phyloP scores from a whole-genome alignment of 768 basidiomycete species.

The Russula abietina region DNA sequence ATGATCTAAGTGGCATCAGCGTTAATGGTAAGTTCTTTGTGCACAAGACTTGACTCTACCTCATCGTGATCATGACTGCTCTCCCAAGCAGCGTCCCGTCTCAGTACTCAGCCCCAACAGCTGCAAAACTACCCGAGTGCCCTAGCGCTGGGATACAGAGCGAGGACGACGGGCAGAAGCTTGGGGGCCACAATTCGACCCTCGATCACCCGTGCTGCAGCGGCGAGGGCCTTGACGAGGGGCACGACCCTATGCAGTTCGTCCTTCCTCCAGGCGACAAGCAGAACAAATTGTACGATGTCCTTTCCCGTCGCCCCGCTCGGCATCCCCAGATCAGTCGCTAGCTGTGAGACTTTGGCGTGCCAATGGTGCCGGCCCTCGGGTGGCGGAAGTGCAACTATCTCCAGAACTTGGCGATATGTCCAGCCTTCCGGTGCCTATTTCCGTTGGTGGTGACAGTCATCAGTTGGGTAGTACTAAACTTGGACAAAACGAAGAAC shows the following conservation, averaged over 20 bases:
- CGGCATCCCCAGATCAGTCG: neutral
- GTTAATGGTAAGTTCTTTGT: neutral
- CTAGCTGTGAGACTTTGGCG: neutral
- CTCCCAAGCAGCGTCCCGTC: neutral
- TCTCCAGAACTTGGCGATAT: constrained; percentile 3
- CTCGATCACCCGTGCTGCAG: constrained; percentile 3
- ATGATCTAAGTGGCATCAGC: neutral
- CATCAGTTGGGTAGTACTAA: neutral
- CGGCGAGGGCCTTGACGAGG: neutral
- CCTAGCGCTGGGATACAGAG: neutral
- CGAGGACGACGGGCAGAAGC: neutral
- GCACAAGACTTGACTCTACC: neutral
- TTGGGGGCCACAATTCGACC: neutral
- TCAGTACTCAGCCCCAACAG: neutral
- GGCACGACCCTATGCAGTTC: neutral
- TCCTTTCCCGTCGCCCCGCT: neutral
- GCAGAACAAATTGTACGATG: neutral
- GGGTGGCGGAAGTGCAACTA: neutral
- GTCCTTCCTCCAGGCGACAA: neutral
- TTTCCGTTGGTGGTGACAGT: neutral
- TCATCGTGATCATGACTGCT: constrained; percentile 7
- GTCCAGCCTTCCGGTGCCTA: constrained; percentile 8
- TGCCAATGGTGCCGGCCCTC: constrained; percentile 1
- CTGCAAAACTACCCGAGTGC: neutral
- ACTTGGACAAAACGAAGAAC: neutral